Conservation (phyloP, 2,329 filamentous ascomycete genomes). For the Arthrobotrys sphaeroides region DNA sequence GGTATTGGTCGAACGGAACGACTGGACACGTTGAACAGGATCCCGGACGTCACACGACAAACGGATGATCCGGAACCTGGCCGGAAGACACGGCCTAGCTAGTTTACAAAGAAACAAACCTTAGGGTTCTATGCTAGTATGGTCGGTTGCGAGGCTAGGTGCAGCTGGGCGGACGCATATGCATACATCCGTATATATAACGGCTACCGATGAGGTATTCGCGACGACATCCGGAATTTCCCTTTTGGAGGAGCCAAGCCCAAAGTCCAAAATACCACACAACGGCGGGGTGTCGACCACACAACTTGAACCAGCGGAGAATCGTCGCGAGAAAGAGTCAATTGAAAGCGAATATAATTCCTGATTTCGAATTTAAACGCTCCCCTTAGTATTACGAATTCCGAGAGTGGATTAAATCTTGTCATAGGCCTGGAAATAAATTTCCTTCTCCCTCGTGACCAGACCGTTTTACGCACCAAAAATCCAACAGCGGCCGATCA, state of each 20-base stretch:
- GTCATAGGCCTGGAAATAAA: too few species aligned
- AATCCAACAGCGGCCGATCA: neutral
- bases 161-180: too few species aligned
- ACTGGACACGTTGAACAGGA: neutral
- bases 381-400: neutral
- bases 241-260: neutral
- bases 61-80: conserved; percentile 3
- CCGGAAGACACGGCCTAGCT: neutral
- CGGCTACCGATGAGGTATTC: neutral
- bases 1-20: too few species aligned
- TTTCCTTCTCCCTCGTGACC: neutral
- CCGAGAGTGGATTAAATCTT: too few species aligned
- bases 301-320: too few species aligned
- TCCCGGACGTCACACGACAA: neutral
- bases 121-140: too few species aligned
- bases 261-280: conserved; percentile 18
- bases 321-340: too few species aligned
- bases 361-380: neutral
- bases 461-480: neutral
- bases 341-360: neutral
- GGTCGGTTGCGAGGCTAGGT: too few species aligned
- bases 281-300: too few species aligned
- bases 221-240: conserved; percentile 6
- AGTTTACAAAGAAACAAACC: neutral
- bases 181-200: too few species aligned